Conservation (phyloP, 768 basidiomycete genomes). For the Baorangia bicolor region DNA sequence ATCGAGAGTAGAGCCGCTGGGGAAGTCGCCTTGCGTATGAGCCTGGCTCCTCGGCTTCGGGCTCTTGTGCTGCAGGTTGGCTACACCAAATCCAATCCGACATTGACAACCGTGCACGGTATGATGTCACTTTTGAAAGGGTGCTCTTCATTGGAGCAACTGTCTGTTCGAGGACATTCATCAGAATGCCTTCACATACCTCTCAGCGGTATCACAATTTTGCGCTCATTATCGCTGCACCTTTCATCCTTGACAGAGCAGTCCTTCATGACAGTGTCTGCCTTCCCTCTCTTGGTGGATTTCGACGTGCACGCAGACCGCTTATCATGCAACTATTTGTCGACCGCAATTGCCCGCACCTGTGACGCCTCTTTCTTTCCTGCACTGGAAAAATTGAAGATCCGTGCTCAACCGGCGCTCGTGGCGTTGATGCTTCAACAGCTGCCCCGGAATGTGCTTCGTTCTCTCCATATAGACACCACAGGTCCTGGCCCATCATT, state of each 20-base stretch:
- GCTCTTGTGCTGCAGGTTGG: slow-evolving; percentile 37
- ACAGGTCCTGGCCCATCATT: slow-evolving; percentile 27
- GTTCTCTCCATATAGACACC: slow-evolving; percentile 40
- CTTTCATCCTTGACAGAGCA: slow-evolving; percentile 39
- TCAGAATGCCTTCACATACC: slow-evolving; percentile 28
- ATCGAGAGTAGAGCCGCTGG: slow-evolving; percentile 18
- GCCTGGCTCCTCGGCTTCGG: slow-evolving; percentile 35
- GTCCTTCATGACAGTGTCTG: slow-evolving; percentile 37
- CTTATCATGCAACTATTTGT: slow-evolving; percentile 29
- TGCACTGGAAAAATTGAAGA: slow-evolving; percentile 38
- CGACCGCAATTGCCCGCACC: background rate
- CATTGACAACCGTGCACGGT: slow-evolving; percentile 19
- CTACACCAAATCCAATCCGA: slow-evolving; percentile 22
- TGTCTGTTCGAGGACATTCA: slow-evolving; percentile 41
- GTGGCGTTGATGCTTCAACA: slow-evolving; percentile 36
- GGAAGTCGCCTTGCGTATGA: slow-evolving; percentile 20
- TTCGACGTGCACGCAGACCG: slow-evolving; percentile 46
- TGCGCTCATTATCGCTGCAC: slow-evolving; percentile 40
- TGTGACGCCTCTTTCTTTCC: slow-evolving; percentile 29
- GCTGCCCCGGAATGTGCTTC: slow-evolving; percentile 34
- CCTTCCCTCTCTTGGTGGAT: slow-evolving; percentile 38
- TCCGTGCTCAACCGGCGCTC: slow-evolving; percentile 38
- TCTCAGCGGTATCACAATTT: slow-evolving; percentile 33
- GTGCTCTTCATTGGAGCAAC: slow-evolving; percentile 28
- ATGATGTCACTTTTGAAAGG: slow-evolving; percentile 29